These are phyloP conservation scores for Oryza coarctata DNA, from an alignment of 176 grass and related monocot genomes.

Conservation along the genomic window DNA sequence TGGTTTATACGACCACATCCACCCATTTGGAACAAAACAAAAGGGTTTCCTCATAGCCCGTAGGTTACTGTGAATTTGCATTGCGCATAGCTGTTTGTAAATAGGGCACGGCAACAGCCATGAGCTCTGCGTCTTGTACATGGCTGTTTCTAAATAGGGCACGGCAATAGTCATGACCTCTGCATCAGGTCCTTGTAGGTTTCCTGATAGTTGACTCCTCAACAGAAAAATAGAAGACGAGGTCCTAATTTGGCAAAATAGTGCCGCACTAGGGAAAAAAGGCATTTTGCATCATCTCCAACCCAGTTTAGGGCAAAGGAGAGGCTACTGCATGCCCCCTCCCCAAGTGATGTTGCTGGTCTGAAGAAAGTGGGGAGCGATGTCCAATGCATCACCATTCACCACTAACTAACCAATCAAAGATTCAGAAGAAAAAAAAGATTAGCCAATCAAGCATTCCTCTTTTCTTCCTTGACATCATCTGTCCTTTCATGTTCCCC, in stretches of 20 bases:
- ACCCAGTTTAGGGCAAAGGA: neutral
- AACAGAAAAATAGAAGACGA: conserved; percentile 6
- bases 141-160: neutral
- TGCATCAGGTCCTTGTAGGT: conserved; percentile 23
- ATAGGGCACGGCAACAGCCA: neutral
- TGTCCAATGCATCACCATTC: conserved; percentile 14
- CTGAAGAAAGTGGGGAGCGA: conserved; percentile 17
- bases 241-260: conserved; percentile 36
- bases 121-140: neutral
- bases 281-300: conserved; percentile 16
- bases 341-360: conserved; percentile 11
- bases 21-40: neutral
- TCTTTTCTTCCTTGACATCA: neutral
- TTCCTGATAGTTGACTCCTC: conserved; percentile 41
- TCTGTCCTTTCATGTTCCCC: neutral
- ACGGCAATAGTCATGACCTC: neutral
- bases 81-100: neutral
- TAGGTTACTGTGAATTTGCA: conserved; percentile 9
- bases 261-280: conserved; percentile 21
- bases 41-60: neutral
- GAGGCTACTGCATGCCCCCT: neutral
- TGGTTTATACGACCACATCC: neutral
- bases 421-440: neutral
- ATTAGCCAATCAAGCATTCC: conserved; percentile 19
- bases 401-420: conserved; percentile 4